These are phyloP conservation scores for Calocybe cyanea DNA, from an alignment of 768 basidiomycete species.

Conservation along the genomic window DNA sequence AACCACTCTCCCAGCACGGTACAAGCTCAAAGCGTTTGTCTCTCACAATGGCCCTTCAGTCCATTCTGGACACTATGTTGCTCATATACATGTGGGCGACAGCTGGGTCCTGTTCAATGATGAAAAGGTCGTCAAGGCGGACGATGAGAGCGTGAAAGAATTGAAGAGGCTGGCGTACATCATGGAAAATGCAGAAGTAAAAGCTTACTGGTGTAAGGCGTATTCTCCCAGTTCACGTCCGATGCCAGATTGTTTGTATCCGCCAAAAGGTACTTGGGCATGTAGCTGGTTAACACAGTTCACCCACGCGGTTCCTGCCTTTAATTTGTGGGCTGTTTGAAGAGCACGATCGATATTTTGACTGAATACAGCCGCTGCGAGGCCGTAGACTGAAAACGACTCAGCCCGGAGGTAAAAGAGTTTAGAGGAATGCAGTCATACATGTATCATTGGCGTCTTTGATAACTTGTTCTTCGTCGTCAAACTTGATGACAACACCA, in stretches of 20 bases:
- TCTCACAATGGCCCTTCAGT: constrained; percentile 97
- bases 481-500: constrained; percentile 65
- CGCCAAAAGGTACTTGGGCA: constrained; percentile 72
- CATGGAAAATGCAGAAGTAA: background rate
- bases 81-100: constrained; percentile 60
- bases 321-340: constrained; percentile 64
- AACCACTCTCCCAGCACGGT: constrained; percentile 64
- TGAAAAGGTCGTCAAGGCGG: constrained; percentile 92
- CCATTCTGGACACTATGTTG: constrained; percentile 93
- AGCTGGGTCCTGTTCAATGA: constrained; percentile 95
- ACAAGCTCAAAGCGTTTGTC: constrained; percentile 87
- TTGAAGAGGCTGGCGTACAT: constrained; percentile 86
- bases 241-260: constrained; percentile 80
- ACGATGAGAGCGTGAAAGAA: constrained; percentile 73
- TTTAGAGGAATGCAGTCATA: constrained; percentile 2
- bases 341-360: constrained; percentile 74
- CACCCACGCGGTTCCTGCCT: constrained; percentile 80
- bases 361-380: constrained; percentile 86
- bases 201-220: constrained; percentile 54
- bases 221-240: constrained; percentile 81
- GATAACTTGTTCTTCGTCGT: constrained; percentile 52
- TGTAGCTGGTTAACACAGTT: constrained; percentile 51
- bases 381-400: constrained; percentile 53
- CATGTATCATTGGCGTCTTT: constrained; percentile 77
- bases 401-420: background rate